Evolutionary conservation across 805 yeast genomes (phyloP).

Genomic region (Monosporozyma servazzii): DNA sequence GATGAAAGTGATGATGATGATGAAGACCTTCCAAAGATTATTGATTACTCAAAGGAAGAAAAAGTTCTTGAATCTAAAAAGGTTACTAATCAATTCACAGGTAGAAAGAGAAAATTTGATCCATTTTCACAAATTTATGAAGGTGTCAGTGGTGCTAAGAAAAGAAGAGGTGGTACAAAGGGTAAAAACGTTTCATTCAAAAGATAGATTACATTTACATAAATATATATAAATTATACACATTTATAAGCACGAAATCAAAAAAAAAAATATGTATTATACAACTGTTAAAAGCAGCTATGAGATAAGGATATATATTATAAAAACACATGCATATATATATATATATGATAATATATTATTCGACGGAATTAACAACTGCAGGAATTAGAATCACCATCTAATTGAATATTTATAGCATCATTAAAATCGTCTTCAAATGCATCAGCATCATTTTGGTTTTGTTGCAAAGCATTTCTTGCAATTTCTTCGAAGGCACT

Average conservation of each 20-base stretch:
- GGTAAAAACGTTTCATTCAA: slow-evolving; percentile 27
- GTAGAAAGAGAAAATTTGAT: slow-evolving; percentile 43
- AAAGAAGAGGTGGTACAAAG: slow-evolving; percentile 19
- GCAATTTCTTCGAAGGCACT: slow-evolving; percentile 94
- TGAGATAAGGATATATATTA: background rate
- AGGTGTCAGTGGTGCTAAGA: slow-evolving; percentile 50
- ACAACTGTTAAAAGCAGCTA: background rate
- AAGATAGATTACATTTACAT: slow-evolving; percentile 8
- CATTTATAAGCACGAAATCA: background rate
- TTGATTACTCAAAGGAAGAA: slow-evolving; percentile 40
- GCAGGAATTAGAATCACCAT: slow-evolving; percentile 69
- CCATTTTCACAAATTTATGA: slow-evolving; percentile 44
- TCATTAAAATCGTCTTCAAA: slow-evolving; percentile 91
- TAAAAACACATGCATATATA: background rate
- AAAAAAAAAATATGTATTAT: background rate
- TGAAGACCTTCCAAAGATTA: slow-evolving; percentile 16
- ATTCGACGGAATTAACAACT: slow-evolving; percentile 40
- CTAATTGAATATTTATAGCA: slow-evolving; percentile 90
- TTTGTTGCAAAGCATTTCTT: slow-evolving; percentile 90
- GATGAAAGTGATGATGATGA: background rate
- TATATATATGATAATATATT: background rate
- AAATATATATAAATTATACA: background rate
- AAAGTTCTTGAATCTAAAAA: slow-evolving; percentile 30
- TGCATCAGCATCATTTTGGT: slow-evolving; percentile 57
- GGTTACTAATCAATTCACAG: slow-evolving; percentile 10